Evolutionary conservation across 805 yeast species (phyloP).

Genomic region (Teunomyces cretensis): DNA sequence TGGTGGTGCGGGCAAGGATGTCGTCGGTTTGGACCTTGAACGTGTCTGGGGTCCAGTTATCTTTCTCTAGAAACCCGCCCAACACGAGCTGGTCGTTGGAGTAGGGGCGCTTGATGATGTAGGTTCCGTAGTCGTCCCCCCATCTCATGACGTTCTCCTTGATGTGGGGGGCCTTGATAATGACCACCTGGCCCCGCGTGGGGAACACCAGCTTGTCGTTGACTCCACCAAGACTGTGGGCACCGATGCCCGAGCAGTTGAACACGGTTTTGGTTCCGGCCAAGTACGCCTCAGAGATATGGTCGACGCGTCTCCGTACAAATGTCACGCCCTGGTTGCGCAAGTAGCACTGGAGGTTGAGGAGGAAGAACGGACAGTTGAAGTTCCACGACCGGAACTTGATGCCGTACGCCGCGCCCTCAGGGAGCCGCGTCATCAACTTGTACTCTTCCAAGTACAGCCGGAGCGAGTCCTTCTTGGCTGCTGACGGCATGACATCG

Average conservation of each 20-base stretch:
- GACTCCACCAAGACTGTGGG: slow-evolving; percentile 63
- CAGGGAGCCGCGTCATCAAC: slow-evolving; percentile 44
- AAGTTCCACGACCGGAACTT: slow-evolving; percentile 63
- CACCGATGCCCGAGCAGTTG: slow-evolving; percentile 79
- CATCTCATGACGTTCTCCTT: slow-evolving; percentile 57
- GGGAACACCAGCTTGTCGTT: slow-evolving; percentile 63
- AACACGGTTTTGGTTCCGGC: slow-evolving; percentile 49
- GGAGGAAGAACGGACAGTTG: slow-evolving; percentile 65
- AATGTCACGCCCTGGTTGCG: slow-evolving; percentile 51
- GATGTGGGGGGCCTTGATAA: slow-evolving; percentile 68
- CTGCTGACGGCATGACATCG: slow-evolving; percentile 48
- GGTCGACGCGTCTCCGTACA: slow-evolving; percentile 44
- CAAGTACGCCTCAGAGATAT: slow-evolving; percentile 56
- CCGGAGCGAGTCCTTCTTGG: slow-evolving; percentile 47
- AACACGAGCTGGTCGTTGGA: slow-evolving; percentile 66
- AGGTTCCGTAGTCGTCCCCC: slow-evolving; percentile 62
- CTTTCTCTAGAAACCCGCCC: slow-evolving; percentile 72
- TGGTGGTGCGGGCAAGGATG: slow-evolving; percentile 58
- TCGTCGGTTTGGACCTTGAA: slow-evolving; percentile 57
- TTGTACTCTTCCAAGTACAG: slow-evolving; percentile 50
- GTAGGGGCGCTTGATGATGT: slow-evolving; percentile 69
- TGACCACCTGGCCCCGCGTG: slow-evolving; percentile 78
- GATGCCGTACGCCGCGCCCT: slow-evolving; percentile 57
- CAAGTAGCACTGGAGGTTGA: slow-evolving; percentile 46
- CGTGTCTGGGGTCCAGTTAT: slow-evolving; percentile 62